Evolutionary conservation across 2,329 filamentous ascomycete genomes (phyloP).

Genomic region (Pseudocercospora crystallina): DNA sequence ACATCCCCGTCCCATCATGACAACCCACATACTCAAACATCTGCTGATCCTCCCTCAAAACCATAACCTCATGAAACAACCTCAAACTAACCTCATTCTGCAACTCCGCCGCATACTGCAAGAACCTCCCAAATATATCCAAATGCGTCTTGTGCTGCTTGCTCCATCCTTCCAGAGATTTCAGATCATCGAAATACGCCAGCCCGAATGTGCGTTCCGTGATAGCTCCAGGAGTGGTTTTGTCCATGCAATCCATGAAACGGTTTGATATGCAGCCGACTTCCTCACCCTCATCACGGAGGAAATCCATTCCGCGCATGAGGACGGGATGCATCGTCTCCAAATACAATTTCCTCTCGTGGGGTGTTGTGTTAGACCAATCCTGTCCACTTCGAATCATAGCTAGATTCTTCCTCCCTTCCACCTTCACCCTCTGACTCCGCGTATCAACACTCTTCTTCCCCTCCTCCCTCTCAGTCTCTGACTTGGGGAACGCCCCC

Average conservation of each 20-base stretch:
- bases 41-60: slow-evolving; percentile 24
- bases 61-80: slow-evolving; percentile 28
- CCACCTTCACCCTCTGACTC: slow-evolving; percentile 33
- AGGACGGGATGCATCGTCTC: slow-evolving; percentile 49
- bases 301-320: slow-evolving; percentile 45
- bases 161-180: slow-evolving; percentile 25
- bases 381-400: slow-evolving; percentile 50
- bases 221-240: slow-evolving; percentile 2
- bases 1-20: slow-evolving; percentile 24
- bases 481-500: slow-evolving; percentile 35
- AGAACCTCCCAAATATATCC: slow-evolving; percentile 26
- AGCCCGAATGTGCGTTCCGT: slow-evolving; percentile 28
- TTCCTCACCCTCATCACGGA: slow-evolving; percentile 44
- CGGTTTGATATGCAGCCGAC: slow-evolving; percentile 48
- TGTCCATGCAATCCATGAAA: slow-evolving; percentile 42
- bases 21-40: slow-evolving; percentile 27
- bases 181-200: slow-evolving; percentile 27
- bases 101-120: slow-evolving; percentile 27
- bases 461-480: slow-evolving; percentile 2
- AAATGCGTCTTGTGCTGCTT: slow-evolving; percentile 28
- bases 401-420: slow-evolving; percentile 42
- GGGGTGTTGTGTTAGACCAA: slow-evolving; percentile 42
- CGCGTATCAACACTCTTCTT: slow-evolving; percentile 2
- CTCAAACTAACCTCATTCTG: slow-evolving; percentile 23
- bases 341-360: slow-evolving; percentile 46